A percentile compares a stretch with the other conserved stretches of the same genome.
Conservation (phyloP, 2,329 filamentous ascomycete genomes). For the Pseudofabraea citricarpa region DNA sequence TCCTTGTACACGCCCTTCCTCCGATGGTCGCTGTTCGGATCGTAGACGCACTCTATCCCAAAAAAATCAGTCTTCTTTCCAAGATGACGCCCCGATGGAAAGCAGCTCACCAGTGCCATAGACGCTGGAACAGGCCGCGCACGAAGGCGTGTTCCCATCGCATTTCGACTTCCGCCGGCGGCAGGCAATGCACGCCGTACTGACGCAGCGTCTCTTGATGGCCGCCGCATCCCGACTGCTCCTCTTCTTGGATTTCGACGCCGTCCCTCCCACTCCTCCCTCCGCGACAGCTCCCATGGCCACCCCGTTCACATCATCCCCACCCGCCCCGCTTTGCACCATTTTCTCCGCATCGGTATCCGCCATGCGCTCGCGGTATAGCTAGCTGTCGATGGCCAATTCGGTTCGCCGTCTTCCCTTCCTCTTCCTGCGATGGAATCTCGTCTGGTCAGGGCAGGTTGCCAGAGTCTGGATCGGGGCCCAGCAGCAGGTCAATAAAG, state of each 20-base stretch:
- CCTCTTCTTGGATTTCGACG: conserved; percentile 25
- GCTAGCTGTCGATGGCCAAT: background rate
- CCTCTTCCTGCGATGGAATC: too few species aligned
- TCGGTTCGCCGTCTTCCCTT: too few species aligned
- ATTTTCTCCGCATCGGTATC: conserved; percentile 13
- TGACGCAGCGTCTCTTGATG: conserved; percentile 70
- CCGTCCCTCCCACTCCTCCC: background rate
- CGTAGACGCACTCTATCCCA: conserved; percentile 74
- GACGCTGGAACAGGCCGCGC: conserved; percentile 92
- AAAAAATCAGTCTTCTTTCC: conserved; percentile 3
- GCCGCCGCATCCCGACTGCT: conserved; percentile 23
- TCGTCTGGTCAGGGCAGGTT: too few species aligned
- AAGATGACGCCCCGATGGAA: background rate
- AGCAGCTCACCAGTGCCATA: conserved; percentile 58
- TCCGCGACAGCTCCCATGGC: background rate
- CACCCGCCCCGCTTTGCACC: conserved; percentile 8
- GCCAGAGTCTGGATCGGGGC: too few species aligned
- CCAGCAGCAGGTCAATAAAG: too few species aligned
- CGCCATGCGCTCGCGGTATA: conserved; percentile 9
- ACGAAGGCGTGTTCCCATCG: conserved; percentile 85
- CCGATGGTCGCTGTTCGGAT: conserved; percentile 92
- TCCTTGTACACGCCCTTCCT: conserved; percentile 96
- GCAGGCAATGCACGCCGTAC: conserved; percentile 80
- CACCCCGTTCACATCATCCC: conserved; percentile 5
- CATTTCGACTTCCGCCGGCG: conserved; percentile 81